These are phyloP conservation scores for Oryza coarctata DNA, from an alignment of 176 grass and related monocot genomes.

Conservation along the genomic window DNA sequence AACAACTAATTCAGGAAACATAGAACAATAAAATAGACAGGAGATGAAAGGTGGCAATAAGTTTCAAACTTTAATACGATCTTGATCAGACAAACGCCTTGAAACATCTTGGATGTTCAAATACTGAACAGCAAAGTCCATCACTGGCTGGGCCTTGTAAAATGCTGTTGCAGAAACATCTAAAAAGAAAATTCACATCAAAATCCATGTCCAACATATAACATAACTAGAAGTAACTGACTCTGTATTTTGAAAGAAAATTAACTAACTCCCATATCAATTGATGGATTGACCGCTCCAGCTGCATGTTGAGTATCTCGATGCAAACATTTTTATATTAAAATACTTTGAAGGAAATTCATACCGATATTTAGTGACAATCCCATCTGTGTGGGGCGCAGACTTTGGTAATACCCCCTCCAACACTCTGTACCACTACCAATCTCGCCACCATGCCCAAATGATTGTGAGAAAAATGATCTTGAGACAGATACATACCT, in stretches of 20 bases:
- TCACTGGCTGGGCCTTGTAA: constrained; percentile 49
- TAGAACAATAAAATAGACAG: neutral
- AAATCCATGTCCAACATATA: neutral
- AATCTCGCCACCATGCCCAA: constrained; percentile 35
- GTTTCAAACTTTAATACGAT: constrained; percentile 49
- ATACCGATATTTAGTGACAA: constrained; percentile 72
- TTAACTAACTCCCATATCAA: no score
- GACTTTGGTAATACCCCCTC: constrained; percentile 82
- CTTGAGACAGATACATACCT: constrained; percentile 62
- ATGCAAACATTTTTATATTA: neutral
- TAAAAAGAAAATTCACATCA: constrained; percentile 21
- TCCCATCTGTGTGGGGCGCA: constrained; percentile 84
- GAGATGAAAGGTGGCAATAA: neutral
- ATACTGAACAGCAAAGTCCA: constrained; percentile 47
- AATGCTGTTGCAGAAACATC: constrained; percentile 84
- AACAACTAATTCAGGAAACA: neutral
- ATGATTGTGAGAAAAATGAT: constrained; percentile 70
- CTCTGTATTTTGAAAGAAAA: no score
- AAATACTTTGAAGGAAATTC: neutral
- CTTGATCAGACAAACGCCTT: constrained; percentile 43
- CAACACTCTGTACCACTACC: constrained; percentile 66
- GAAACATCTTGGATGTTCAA: constrained; percentile 41
- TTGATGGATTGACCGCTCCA: no score
- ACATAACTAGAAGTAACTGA: no score
- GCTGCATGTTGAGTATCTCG: neutral